Evolutionary conservation across 331 rosid species (phyloP).

Genomic region (Prunus yedoensis): DNA sequence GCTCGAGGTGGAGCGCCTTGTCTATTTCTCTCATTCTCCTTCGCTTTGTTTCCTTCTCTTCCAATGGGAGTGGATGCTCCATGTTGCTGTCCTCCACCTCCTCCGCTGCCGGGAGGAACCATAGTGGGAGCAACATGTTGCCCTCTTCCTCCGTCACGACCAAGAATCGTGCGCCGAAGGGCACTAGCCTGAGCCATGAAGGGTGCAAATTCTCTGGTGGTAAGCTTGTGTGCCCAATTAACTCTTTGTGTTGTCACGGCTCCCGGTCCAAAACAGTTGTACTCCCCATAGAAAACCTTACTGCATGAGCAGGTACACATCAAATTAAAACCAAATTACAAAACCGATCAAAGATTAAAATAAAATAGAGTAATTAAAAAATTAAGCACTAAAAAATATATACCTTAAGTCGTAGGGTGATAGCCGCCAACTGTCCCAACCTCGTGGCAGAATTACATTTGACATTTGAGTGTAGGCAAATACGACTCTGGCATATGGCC

Average conservation of each 20-base stretch:
- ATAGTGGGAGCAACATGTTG: too few species aligned
- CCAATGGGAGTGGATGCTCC: too few species aligned
- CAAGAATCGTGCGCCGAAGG: not conserved
- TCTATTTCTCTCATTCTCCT: too few species aligned
- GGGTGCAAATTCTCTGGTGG: not conserved
- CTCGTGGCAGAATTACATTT: not conserved
- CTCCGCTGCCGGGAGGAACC: too few species aligned
- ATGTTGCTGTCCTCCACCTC: too few species aligned
- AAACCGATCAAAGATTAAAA: not conserved
- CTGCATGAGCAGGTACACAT: not conserved
- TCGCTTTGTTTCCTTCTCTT: too few species aligned
- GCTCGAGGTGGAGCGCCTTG: too few species aligned
- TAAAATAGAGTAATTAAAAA: not conserved
- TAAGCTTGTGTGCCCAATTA: not conserved
- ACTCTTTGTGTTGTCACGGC: constrained; percentile 2
- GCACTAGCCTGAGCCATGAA: not conserved
- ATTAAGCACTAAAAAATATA: not conserved
- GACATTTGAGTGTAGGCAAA: constrained; percentile 2
- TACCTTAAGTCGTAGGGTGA: not conserved
- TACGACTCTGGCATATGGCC: not conserved
- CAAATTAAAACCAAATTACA: not conserved
- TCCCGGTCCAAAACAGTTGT: not conserved
- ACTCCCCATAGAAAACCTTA: not conserved
- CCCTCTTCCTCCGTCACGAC: too few species aligned
- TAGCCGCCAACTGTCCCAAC: not conserved